Percentiles rank a stretch among this genome's conserved stretches.
These are phyloP conservation scores for Bipolaris cookei DNA, from an alignment of 2,329 filamentous ascomycete species.

Conservation along the genomic window DNA sequence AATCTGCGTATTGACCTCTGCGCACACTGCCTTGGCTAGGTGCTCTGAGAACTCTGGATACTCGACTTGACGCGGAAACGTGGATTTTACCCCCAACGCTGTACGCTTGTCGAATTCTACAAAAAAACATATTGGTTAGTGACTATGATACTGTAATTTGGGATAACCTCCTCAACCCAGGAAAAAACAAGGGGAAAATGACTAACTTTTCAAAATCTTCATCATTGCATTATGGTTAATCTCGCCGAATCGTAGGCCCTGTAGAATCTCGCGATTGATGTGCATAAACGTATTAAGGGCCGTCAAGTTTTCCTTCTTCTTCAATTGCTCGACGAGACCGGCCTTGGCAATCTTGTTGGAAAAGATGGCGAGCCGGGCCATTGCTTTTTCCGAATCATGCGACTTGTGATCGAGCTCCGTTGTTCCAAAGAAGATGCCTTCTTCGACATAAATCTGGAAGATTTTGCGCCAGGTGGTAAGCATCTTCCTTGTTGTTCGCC, in stretches of 20 bases:
- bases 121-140: no score
- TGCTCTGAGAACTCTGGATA: conserved; percentile 65
- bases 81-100: conserved; percentile 69
- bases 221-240: conserved; percentile 77
- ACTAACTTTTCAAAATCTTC: conserved; percentile 83
- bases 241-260: conserved; percentile 81
- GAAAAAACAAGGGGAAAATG: conserved; percentile 7
- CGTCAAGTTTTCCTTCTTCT: conserved; percentile 66
- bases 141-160: no score
- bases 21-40: conserved; percentile 77
- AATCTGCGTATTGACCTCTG: conserved; percentile 74
- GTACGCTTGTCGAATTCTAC: conserved; percentile 87
- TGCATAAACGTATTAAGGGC: conserved; percentile 73
- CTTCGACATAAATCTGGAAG: conserved; percentile 81
- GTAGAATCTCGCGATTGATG: conserved; percentile 78
- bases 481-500: conserved; percentile 66
- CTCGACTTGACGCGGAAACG: conserved; percentile 65
- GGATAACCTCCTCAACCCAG: no score
- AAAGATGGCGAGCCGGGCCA: conserved; percentile 73
- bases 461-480: conserved; percentile 79
- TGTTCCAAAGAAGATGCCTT: conserved; percentile 81
- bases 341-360: conserved; percentile 68
- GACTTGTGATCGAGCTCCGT: conserved; percentile 73
- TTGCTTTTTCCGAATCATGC: conserved; percentile 69
- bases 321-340: conserved; percentile 66